A percentile compares a stretch with the other conserved stretches of the same genome.
These are phyloP conservation scores for Citrus sp. DNA, from an alignment of 345 rosid genomes.

Conservation along the genomic window DNA sequence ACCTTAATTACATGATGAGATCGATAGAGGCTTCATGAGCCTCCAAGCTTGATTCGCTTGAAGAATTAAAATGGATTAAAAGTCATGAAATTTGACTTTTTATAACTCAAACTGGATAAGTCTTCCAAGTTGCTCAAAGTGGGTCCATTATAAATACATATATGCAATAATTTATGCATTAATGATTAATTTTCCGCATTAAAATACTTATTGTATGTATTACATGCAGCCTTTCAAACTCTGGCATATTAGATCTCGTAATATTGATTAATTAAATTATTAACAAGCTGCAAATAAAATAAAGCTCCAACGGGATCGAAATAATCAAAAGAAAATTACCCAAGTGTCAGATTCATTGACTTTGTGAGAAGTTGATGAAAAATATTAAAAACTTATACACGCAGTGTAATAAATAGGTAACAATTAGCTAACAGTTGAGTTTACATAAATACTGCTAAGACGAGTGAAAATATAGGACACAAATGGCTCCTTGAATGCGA, in stretches of 20 bases:
- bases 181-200: neutral
- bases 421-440: too few relatives aligned
- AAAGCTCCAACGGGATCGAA: too few relatives aligned
- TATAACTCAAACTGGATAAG: neutral
- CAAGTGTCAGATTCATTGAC: neutral
- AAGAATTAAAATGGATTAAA: too few relatives aligned
- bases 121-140: neutral
- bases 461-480: too few relatives aligned
- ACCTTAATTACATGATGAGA: neutral
- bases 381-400: too few relatives aligned
- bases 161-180: neutral
- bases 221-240: neutral
- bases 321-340: too few relatives aligned
- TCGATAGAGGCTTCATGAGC: neutral
- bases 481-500: too few relatives aligned
- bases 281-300: neutral
- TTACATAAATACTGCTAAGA: too few relatives aligned
- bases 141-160: neutral
- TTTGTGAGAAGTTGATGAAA: neutral
- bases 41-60: neutral
- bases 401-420: too few relatives aligned
- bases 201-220: neutral
- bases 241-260: neutral
- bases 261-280: too few relatives aligned
- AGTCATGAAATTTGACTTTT: neutral